phyloP scores from a whole-genome alignment of 2,329 filamentous ascomycete genomes.

The Verticillium albo-atrum region DNA sequence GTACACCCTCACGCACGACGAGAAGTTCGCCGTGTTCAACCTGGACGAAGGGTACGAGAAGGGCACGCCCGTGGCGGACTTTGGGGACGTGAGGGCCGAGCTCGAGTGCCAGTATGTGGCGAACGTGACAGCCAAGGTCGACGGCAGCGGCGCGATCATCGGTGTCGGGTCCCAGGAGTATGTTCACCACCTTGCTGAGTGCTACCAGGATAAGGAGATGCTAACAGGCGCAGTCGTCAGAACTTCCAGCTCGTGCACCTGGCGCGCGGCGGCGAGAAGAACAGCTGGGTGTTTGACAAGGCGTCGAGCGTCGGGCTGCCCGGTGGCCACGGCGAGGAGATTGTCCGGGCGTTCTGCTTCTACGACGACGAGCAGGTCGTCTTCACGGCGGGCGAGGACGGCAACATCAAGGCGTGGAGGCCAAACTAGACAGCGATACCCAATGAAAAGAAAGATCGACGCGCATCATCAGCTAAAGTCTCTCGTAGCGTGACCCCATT shows the following conservation, averaged over 20 bases:
- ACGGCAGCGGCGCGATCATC: constrained; percentile 54
- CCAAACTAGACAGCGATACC: constrained; percentile 11
- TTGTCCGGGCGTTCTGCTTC: constrained; percentile 61
- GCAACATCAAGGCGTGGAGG: constrained; percentile 53
- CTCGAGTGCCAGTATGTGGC: constrained; percentile 71
- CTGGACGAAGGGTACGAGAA: constrained; percentile 59
- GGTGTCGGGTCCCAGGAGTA: constrained; percentile 66
- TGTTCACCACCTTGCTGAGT: constrained; percentile 21
- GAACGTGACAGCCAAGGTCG: constrained; percentile 57
- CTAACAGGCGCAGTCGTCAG: constrained; percentile 35
- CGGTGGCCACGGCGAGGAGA: constrained; percentile 59
- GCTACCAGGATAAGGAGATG: background rate
- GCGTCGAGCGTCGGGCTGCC: constrained; percentile 53
- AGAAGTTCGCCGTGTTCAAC: constrained; percentile 70
- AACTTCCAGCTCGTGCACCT: constrained; percentile 59
- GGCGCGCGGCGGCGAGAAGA: constrained; percentile 34
- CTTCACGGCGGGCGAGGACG: constrained; percentile 56
- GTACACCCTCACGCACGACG: constrained; percentile 72
- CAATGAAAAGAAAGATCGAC: background rate
- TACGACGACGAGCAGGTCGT: constrained; percentile 55
- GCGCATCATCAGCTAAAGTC: background rate
- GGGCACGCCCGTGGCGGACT: constrained; percentile 49
- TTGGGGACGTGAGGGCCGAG: constrained; percentile 65
- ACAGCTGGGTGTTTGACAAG: constrained; percentile 51
- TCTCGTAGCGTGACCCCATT: background rate